Evolutionary conservation across 805 yeast genomes (phyloP), one percentile per base, ranked within the genome.

Genomic region (Yamadazyma takamatsuzukensis): DNA sequence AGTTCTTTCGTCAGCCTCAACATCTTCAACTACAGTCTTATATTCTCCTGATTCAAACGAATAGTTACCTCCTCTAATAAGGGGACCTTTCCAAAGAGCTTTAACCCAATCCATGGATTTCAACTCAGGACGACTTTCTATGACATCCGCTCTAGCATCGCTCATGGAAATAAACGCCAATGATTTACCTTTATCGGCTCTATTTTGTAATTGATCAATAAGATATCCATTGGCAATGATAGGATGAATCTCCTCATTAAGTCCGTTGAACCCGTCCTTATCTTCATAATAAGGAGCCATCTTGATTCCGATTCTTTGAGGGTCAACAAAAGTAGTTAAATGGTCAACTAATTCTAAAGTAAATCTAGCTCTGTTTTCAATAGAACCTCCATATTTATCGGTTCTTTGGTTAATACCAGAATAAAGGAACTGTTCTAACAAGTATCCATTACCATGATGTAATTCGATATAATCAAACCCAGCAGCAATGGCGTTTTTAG

Each of bases 361-460:
- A 26, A 64, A 54, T 34, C 59, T 49, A 16, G 54, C 49, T 41
- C 72, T 51, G 33, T 64, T 64, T 33, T 64, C 71, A 31, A 65
- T 47, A 2, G 53, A 41, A 2, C 65, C 64, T 23, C 65, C 65
- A 40, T 59, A 59, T 25, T 49, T 36, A 32, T 58, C 53, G 30
- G 60, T 53, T 41, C 70, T 50, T 13, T 47, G 16, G 40, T 67
- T 64, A 19, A 57, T 48, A 26, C 46, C 36, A 15, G 59, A 56
- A 15, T 59, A 55, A 24, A 63, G 34, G 36, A 67, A 65, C 30
- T 58, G 59, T 34, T 67, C 68, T 17, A 63, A 27, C 15, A 65
- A 43, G 33, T 61, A 65, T 1, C 71, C 72, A 41, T 63, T 57
- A 5, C 68, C 69, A 22, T 57, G 60, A 37, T 67, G 72, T 12